These are phyloP conservation scores for Crotalaria pallida DNA, from an alignment of 306 rosid genomes.

Conservation along the genomic window DNA sequence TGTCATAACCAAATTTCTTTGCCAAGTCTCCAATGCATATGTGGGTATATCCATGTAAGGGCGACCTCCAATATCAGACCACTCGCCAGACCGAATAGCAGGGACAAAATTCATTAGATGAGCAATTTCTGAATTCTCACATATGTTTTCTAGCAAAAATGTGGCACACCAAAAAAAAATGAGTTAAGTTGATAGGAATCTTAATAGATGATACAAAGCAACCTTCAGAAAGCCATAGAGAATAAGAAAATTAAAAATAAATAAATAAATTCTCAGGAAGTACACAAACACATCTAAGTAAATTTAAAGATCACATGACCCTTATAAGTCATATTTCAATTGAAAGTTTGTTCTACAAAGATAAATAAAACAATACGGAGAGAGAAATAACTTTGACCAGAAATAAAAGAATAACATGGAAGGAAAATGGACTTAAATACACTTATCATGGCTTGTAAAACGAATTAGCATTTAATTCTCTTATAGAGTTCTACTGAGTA, in stretches of 20 bases:
- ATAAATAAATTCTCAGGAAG: neutral
- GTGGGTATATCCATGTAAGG: constrained; percentile 81
- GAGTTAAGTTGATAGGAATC: neutral
- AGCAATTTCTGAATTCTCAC: constrained; percentile 60
- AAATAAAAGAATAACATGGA: no score
- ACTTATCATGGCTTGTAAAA: neutral
- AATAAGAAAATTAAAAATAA: neutral
- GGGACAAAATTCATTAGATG: constrained; percentile 52
- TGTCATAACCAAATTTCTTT: constrained; percentile 48
- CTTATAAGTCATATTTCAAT: neutral
- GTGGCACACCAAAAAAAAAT: neutral
- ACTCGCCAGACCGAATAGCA: constrained; percentile 80
- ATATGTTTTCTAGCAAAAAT: constrained; percentile 80
- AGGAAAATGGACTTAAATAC: no score
- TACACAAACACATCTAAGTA: neutral
- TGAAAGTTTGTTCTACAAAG: constrained; percentile 7
- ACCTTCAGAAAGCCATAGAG: neutral
- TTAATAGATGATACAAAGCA: neutral
- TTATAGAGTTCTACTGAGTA: neutral
- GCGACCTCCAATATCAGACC: constrained; percentile 86
- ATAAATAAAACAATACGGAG: no score
- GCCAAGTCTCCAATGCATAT: constrained; percentile 80
- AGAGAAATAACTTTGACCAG: no score
- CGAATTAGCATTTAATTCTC: neutral
- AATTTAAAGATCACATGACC: constrained; percentile 16